phyloP scores from a whole-genome alignment of 2,329 filamentous ascomycete genomes.

The Cryoendolithus antarcticus region DNA sequence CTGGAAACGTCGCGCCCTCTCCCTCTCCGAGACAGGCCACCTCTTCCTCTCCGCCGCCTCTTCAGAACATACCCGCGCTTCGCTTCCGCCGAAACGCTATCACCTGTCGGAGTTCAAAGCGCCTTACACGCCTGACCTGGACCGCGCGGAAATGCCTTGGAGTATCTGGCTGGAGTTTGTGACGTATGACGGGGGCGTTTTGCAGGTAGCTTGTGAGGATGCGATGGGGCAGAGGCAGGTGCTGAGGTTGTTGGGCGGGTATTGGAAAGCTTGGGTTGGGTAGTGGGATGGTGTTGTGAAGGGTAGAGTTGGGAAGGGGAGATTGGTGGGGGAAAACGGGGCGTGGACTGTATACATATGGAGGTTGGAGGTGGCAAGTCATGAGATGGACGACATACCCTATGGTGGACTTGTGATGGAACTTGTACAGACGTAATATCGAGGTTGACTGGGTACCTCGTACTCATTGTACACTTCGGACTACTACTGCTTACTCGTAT shows the following conservation, averaged over 20 bases:
- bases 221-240: constrained; percentile 40
- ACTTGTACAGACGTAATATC: no score
- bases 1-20: constrained; percentile 88
- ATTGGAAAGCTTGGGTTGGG: constrained; percentile 17
- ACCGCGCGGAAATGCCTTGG: constrained; percentile 84
- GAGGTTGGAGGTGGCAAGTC: no score
- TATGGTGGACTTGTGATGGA: no score
- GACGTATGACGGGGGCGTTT: constrained; percentile 35
- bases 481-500: no score
- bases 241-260: constrained; percentile 25
- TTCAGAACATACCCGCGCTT: constrained; percentile 29
- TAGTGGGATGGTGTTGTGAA: not conserved
- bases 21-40: constrained; percentile 72
- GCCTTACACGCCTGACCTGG: constrained; percentile 76
- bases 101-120: constrained; percentile 72
- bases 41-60: constrained; percentile 65
- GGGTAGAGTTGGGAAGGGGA: not conserved
- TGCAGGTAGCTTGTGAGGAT: constrained; percentile 53
- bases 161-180: constrained; percentile 56
- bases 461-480: no score
- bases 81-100: constrained; percentile 46
- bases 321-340: no score
- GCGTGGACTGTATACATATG: no score
- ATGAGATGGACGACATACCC: no score
- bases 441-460: no score